Evolutionary conservation across 1,284 basidiomycete species (phyloP).

Genomic region (Kwoniella shivajii): DNA sequence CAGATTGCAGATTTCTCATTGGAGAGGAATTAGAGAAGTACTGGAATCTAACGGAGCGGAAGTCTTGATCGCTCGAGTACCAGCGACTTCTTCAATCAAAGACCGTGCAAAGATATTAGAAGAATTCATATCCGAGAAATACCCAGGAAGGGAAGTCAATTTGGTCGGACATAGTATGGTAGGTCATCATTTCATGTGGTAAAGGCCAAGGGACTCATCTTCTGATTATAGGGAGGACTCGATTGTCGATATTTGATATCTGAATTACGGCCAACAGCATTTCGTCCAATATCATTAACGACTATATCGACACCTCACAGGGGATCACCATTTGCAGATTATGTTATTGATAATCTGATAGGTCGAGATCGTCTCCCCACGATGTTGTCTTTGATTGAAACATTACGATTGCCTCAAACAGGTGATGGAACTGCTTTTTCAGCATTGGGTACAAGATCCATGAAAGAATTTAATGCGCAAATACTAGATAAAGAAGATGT

Average conservation of each 20-base stretch:
- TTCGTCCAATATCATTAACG: conserved; percentile 75
- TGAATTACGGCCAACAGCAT: conserved; percentile 54
- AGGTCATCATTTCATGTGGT: conserved; percentile 26
- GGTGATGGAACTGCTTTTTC: conserved; percentile 90
- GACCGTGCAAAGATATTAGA: conserved; percentile 87
- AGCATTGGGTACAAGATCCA: conserved; percentile 78
- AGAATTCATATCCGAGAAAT: conserved; percentile 72
- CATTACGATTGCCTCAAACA: conserved; percentile 70
- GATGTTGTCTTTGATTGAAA: conserved; percentile 62
- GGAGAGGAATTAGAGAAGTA: conserved; percentile 91
- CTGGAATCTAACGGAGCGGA: conserved; percentile 85
- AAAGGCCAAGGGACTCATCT: too few species aligned
- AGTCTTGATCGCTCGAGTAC: conserved; percentile 87
- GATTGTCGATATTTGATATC: conserved; percentile 81
- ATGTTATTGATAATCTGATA: conserved; percentile 78
- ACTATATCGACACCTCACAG: conserved; percentile 92
- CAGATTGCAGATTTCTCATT: conserved; percentile 83
- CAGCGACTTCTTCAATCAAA: conserved; percentile 81
- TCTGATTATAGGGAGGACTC: conserved; percentile 73
- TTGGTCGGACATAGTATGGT: conserved; percentile 95
- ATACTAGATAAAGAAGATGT: conserved; percentile 76
- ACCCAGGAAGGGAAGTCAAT: conserved; percentile 79
- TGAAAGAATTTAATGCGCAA: conserved; percentile 83
- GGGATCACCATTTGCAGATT: conserved; percentile 90
- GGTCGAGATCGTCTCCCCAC: conserved; percentile 59